Percentiles rank a stretch among this genome's conserved stretches.
Evolutionary conservation across 345 rosid species (phyloP).

Genomic region (Bretschneidera sinensis): DNA sequence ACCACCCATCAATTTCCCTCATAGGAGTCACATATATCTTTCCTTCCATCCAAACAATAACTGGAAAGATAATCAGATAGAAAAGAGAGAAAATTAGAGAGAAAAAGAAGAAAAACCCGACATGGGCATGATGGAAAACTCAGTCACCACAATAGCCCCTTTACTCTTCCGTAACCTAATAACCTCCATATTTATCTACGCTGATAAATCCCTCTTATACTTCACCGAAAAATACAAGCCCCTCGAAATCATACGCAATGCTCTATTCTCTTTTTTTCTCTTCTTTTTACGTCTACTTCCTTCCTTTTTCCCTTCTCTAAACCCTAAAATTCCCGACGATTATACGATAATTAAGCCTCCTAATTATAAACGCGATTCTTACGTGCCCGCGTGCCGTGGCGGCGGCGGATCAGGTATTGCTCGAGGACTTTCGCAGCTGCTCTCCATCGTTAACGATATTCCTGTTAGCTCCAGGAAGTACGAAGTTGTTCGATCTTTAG

Average conservation of each 20-base stretch:
- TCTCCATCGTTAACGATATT: slow-evolving; percentile 49
- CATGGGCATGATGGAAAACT: slow-evolving; percentile 35
- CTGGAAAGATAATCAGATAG: too few relatives aligned
- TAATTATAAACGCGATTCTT: slow-evolving; percentile 4
- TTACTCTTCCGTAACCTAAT: slow-evolving; percentile 51
- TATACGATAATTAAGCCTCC: neutral
- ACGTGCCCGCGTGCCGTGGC: slow-evolving; percentile 1
- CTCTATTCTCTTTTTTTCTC: slow-evolving; percentile 44
- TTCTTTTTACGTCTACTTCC: slow-evolving; percentile 60
- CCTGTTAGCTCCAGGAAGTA: slow-evolving; percentile 85
- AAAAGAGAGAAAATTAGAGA: neutral
- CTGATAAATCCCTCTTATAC: slow-evolving; percentile 55
- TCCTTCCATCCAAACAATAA: neutral
- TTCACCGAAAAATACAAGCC: slow-evolving; percentile 41
- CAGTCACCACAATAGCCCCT: slow-evolving; percentile 42
- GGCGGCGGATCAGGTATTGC: slow-evolving; percentile 51
- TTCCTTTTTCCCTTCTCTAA: slow-evolving; percentile 25
- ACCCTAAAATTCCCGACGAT: slow-evolving; percentile 10
- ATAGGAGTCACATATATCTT: too few relatives aligned
- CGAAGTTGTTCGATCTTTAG: slow-evolving; percentile 62
- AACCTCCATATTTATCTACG: slow-evolving; percentile 45
- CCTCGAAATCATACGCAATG: slow-evolving; percentile 46
- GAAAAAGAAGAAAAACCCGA: neutral
- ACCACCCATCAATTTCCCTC: too few relatives aligned
- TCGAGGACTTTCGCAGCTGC: slow-evolving; percentile 67